phyloP scores from a whole-genome alignment of 768 basidiomycete genomes.

The Hydnomerulius pinastri region DNA sequence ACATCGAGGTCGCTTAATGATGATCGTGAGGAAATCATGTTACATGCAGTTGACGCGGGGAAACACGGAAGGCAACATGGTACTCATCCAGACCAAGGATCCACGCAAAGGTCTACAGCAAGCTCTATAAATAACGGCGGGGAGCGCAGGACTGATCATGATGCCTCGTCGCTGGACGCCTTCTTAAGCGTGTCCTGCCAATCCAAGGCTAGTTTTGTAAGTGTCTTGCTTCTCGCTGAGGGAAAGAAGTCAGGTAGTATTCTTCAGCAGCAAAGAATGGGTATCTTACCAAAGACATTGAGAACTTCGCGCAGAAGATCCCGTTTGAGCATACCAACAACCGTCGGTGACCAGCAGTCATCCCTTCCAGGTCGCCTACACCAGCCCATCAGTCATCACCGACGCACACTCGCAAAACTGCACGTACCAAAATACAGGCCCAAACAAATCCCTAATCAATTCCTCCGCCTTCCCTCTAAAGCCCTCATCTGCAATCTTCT shows the following conservation, averaged over 20 bases:
- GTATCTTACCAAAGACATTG: constrained; percentile 66
- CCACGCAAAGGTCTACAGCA: too few species aligned
- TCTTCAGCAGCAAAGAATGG: not conserved
- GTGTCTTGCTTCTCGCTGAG: constrained; percentile 70
- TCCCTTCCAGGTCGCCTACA: constrained; percentile 70
- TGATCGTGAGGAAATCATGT: too few species aligned
- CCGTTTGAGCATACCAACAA: constrained; percentile 75
- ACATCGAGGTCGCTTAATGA: too few species aligned
- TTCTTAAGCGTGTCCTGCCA: constrained; percentile 84
- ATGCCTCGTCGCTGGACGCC: constrained; percentile 51
- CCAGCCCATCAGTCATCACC: constrained; percentile 2
- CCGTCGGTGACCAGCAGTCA: constrained; percentile 63
- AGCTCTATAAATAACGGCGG: too few species aligned
- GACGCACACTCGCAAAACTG: not conserved
- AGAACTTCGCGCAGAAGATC: constrained; percentile 84
- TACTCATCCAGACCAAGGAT: too few species aligned
- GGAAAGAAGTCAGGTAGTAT: constrained; percentile 8
- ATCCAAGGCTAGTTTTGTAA: constrained; percentile 72
- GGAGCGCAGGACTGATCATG: too few species aligned
- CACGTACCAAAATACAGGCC: constrained; percentile 86
- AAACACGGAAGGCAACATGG: too few species aligned
- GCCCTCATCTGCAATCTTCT: constrained; percentile 86
- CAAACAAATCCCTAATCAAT: constrained; percentile 84
- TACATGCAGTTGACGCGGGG: too few species aligned
- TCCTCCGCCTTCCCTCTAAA: constrained; percentile 90